phyloP scores from a whole-genome alignment of 495 filamentous ascomycete genomes.

The Neurospora terricola region DNA sequence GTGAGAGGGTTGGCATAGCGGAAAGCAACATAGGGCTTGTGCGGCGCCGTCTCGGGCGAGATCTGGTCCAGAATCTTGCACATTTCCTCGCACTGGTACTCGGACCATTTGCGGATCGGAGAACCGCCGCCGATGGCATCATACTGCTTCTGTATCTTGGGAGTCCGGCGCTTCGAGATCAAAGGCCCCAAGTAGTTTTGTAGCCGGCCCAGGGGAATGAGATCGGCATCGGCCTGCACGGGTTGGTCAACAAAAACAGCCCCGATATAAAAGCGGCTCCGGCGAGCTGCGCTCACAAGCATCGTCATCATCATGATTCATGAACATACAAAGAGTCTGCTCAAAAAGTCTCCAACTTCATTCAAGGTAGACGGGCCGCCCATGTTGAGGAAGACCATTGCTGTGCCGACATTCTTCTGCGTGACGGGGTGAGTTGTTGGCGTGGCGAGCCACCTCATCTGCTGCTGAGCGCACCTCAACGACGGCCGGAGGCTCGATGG shows the following conservation, averaged over 20 bases:
- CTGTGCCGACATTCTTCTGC: conserved; percentile 57
- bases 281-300: neutral
- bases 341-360: conserved; percentile 89
- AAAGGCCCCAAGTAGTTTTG: conserved; percentile 85
- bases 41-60: conserved; percentile 86
- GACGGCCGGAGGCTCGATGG: conserved; percentile 13
- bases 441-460: conserved; percentile 50
- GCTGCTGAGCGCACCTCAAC: conserved; percentile 20
- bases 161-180: conserved; percentile 76
- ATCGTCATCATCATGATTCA: neutral
- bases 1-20: conserved; percentile 91
- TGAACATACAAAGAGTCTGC: conserved; percentile 71
- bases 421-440: conserved; percentile 59
- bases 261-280: neutral
- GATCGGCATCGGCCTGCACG: conserved; percentile 72
- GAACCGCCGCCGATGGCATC: conserved; percentile 91
- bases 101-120: conserved; percentile 96
- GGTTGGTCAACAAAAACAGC: conserved; percentile 7
- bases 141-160: conserved; percentile 95
- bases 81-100: conserved; percentile 85
- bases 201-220: conserved; percentile 91
- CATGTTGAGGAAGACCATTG: conserved; percentile 99
- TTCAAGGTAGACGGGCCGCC: conserved; percentile 82
- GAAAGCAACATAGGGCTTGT: conserved; percentile 99
- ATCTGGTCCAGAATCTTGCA: conserved; percentile 89